Evolutionary conservation across 352 stramenopile species (phyloP), one percentile per base, ranked within the genome.

Genomic region (Pythium rishiriense): DNA sequence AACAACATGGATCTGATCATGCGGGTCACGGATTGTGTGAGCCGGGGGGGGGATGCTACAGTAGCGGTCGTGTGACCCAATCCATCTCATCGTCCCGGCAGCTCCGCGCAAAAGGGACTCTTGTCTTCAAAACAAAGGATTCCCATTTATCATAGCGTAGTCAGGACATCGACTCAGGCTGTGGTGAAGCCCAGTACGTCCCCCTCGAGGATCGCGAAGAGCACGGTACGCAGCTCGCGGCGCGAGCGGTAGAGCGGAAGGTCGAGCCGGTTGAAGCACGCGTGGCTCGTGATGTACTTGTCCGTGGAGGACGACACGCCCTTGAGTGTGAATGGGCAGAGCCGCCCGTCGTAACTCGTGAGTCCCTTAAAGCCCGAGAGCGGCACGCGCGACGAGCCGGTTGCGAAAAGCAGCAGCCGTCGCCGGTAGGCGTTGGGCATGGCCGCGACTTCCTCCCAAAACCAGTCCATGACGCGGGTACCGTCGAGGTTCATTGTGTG

Each of bases 401-500:
- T 97, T 4, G 83, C 75, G 50, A 96, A 96, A 24, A 91, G 73
- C 29, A 97, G 69, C 53, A 97, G 72, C 12, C 83, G 80, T 0
- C 81, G 76, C 0, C 82, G 75, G 37, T 94, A 88, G 59, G 92
- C 80, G 55, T 87, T 88, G 12, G 85, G 77, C 83, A 93, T 91
- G 43, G 89, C 83, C 25, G 88, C 85, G 66, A 99, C 85, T 29
- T 98, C 87, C 59, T 98, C 97, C 97, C 97, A 99, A 66, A 99
- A 99, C 96, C 94, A 98, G 25, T 66, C 63, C 9, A 66, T 69
- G 0, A 82, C 71, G 4, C 52, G 72, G 17, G 72, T 56, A 26
- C 62, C 73, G 31, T 71, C 60, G 12, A 90, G 57, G 15, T 64
- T 70, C 1, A 78, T 70, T n/a, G 43, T 68, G 37, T 75, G 62